These are phyloP conservation scores for Geranium incanum DNA, from an alignment of 441 rosid species.

Conservation along the genomic window DNA sequence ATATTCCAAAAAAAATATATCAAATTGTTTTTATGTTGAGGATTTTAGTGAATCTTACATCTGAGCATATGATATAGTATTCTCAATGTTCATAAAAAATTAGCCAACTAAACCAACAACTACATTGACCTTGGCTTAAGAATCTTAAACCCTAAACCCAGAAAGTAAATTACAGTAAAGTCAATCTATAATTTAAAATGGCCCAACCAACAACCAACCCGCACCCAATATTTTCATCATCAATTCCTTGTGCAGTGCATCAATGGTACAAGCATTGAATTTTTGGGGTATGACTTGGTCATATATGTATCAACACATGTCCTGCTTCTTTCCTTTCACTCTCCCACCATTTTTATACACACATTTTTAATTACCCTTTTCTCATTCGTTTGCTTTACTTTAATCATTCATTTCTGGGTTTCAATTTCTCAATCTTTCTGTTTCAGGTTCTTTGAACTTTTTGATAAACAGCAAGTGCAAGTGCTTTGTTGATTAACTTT, in stretches of 20 bases:
- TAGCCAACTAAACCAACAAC: neutral
- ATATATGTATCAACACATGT: conserved; percentile 1
- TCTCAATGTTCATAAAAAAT: too few species aligned
- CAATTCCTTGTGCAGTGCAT: neutral
- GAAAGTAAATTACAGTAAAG: neutral
- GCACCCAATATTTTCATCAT: neutral
- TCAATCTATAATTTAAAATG: neutral
- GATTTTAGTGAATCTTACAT: too few species aligned
- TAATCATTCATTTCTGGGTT: neutral
- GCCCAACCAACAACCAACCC: neutral
- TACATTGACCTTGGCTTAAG: neutral
- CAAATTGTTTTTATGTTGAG: too few species aligned
- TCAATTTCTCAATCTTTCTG: neutral
- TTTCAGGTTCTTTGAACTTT: neutral
- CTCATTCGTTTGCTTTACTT: neutral
- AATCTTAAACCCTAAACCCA: neutral
- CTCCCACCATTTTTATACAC: neutral
- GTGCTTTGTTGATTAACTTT: conserved; percentile 17
- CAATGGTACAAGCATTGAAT: neutral
- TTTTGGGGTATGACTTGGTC: neutral
- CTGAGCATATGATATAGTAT: too few species aligned
- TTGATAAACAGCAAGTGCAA: neutral
- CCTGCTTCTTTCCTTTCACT: neutral
- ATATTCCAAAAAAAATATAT: too few species aligned
- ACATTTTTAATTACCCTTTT: neutral